Evolutionary conservation across 169 alveolate genomes (phyloP).

Genomic region (Perkinsus marinus): DNA sequence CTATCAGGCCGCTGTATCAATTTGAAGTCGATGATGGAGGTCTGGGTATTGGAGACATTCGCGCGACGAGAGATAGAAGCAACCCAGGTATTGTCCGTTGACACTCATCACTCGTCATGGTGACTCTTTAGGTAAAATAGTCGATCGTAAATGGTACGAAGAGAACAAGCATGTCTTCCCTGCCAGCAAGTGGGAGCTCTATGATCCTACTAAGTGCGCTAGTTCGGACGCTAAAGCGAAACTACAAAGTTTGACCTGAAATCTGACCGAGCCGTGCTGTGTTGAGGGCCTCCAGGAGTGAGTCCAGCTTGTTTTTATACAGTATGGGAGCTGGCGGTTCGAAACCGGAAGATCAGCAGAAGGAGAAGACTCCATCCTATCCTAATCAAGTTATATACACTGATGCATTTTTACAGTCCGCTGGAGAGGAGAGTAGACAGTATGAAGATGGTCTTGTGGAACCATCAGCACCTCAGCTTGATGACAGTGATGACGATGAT

Average conservation of each 20-base stretch:
- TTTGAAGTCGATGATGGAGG: not conserved
- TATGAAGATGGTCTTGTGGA: not conserved
- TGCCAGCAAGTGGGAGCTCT: constrained; percentile 33
- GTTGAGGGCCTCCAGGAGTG: no score
- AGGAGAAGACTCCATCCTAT: not conserved
- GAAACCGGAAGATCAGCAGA: not conserved
- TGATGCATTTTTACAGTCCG: not conserved
- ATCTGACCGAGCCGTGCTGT: not conserved
- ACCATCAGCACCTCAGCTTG: not conserved
- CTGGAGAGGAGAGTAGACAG: not conserved
- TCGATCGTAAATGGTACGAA: constrained; percentile 34
- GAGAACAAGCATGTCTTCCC: constrained; percentile 33
- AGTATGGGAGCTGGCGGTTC: not conserved
- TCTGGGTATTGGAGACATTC: not conserved
- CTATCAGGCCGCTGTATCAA: not conserved
- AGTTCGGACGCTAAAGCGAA: constrained; percentile 16
- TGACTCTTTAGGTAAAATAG: constrained; percentile 12
- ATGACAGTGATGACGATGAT: not conserved
- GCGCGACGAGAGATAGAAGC: not conserved
- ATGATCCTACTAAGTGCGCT: constrained; percentile 25
- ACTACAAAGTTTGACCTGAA: constrained; percentile 5
- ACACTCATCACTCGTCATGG: not conserved
- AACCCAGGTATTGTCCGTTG: not conserved
- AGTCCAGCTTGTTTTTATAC: not conserved
- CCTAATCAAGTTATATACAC: not conserved